These are phyloP conservation scores for Penicillium oxalicum DNA, from an alignment of 2,329 filamentous ascomycete species.

Conservation along the genomic window DNA sequence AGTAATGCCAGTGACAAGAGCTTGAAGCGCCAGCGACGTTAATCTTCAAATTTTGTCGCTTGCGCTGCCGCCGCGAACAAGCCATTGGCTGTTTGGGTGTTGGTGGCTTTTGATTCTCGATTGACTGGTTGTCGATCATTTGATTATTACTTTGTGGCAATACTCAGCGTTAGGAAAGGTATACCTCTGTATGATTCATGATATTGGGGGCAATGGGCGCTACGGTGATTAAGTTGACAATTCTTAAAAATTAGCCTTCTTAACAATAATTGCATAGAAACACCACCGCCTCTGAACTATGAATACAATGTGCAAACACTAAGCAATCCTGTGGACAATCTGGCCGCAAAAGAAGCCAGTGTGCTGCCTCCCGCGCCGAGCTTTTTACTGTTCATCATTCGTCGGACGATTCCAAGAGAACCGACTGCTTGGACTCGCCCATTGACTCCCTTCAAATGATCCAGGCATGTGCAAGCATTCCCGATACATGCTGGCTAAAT, in stretches of 20 bases:
- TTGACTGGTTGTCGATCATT: no score
- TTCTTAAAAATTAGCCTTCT: slow-evolving; percentile 8
- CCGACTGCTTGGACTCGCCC: slow-evolving; percentile 19
- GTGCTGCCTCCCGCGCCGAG: no score
- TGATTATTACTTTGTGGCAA: slow-evolving; percentile 2
- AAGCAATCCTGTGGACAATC: no score
- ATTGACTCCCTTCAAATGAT: slow-evolving; percentile 20
- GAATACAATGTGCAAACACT: neutral
- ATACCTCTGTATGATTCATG: slow-evolving; percentile 33
- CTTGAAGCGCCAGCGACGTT: slow-evolving; percentile 46
- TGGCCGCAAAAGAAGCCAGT: no score
- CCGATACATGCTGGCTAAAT: slow-evolving; percentile 20
- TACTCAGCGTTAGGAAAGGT: slow-evolving; percentile 14
- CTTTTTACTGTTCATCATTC: slow-evolving; percentile 1
- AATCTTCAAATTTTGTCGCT: slow-evolving; percentile 2
- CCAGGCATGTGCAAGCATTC: slow-evolving; percentile 24
- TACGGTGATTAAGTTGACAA: slow-evolving; percentile 1
- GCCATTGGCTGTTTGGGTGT: neutral
- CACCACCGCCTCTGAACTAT: neutral
- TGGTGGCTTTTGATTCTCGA: neutral
- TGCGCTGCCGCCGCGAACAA: neutral
- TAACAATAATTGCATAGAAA: slow-evolving; percentile 17
- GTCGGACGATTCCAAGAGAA: slow-evolving; percentile 11
- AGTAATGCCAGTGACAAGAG: slow-evolving; percentile 62
- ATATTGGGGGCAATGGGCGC: slow-evolving; percentile 13